Conservation (phyloP, 225 moss, liverwort and hornwort genomes). For the Anthoceros angustus region DNA sequence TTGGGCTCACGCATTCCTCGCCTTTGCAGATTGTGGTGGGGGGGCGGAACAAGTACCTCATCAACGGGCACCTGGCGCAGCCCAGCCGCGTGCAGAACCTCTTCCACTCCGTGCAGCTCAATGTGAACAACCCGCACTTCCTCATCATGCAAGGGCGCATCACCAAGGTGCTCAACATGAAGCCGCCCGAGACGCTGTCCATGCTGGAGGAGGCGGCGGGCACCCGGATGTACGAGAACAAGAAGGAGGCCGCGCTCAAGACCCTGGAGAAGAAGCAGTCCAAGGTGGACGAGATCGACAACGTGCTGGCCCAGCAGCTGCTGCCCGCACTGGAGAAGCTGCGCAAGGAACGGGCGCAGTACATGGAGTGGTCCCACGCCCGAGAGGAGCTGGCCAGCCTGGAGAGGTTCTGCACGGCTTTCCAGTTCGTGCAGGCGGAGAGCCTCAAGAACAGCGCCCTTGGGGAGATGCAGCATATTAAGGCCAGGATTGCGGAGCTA, state of each 20-base stretch:
- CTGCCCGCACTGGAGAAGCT: slow-evolving; percentile 88
- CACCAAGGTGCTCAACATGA: slow-evolving; percentile 95
- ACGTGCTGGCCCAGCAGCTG: slow-evolving; percentile 69
- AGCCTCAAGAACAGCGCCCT: slow-evolving; percentile 17
- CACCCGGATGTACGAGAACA: slow-evolving; percentile 94
- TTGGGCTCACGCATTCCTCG: background rate
- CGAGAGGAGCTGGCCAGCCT: slow-evolving; percentile 72
- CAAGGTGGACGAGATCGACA: slow-evolving; percentile 91
- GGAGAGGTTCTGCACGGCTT: slow-evolving; percentile 75
- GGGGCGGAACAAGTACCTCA: slow-evolving; percentile 85
- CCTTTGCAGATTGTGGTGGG: slow-evolving; percentile 76
- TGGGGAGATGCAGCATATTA: slow-evolving; percentile 13
- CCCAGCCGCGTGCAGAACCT: slow-evolving; percentile 90
- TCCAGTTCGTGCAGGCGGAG: slow-evolving; percentile 60
- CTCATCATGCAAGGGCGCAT: slow-evolving; percentile 99
- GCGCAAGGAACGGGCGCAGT: slow-evolving; percentile 85
- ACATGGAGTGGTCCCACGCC: slow-evolving; percentile 81
- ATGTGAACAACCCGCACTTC: slow-evolving; percentile 96
- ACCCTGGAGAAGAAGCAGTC: slow-evolving; percentile 81
- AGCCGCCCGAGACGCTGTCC: slow-evolving; percentile 86
- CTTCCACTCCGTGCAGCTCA: slow-evolving; percentile 93
- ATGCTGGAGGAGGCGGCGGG: slow-evolving; percentile 99
- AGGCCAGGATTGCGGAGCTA: slow-evolving; percentile 31
- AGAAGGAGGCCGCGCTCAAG: slow-evolving; percentile 76
- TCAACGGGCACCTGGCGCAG: slow-evolving; percentile 82